A percentile compares a stretch with the other conserved stretches of the same genome.
phyloP scores from a whole-genome alignment of 768 basidiomycete species.

The Boletus sp. region DNA sequence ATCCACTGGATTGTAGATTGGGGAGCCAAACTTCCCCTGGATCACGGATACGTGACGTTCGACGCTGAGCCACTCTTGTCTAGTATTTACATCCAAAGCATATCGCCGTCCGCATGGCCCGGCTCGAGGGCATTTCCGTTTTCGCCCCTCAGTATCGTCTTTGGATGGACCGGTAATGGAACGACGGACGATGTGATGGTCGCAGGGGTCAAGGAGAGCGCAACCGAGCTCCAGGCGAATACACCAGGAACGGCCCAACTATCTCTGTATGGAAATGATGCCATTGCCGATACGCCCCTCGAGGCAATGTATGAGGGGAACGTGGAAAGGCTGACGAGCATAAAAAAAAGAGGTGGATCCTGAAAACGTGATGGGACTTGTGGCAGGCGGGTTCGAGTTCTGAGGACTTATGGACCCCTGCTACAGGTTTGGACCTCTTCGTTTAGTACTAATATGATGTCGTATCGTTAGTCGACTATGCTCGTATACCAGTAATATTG shows the following conservation, averaged over 20 bases:
- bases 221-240: conserved; percentile 39
- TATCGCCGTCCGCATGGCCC: conserved; percentile 46
- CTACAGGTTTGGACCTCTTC: conserved; percentile 4
- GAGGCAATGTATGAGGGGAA: conserved; percentile 51
- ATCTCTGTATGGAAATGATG: conserved; percentile 60
- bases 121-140: conserved; percentile 37
- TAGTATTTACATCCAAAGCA: conserved; percentile 37
- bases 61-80: conserved; percentile 53
- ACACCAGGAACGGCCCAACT: conserved; percentile 44
- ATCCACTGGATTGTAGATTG: conserved; percentile 36
- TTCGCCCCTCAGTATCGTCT: conserved; percentile 48
- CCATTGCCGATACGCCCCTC: conserved; percentile 49
- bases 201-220: conserved; percentile 38
- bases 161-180: conserved; percentile 41
- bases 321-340: conserved; percentile 36
- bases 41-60: conserved; percentile 43
- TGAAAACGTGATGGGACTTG: conserved; percentile 59
- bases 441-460: conserved; percentile 3
- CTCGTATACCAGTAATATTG: background rate
- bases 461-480: background rate
- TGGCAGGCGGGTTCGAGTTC: conserved; percentile 67
- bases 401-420: conserved; percentile 16
- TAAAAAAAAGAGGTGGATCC: conserved; percentile 50
- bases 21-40: conserved; percentile 36
- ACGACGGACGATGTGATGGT: conserved; percentile 41